These are phyloP conservation scores for Scutellaria minor DNA, from an alignment of 257 asterid genomes.

Conservation along the genomic window DNA sequence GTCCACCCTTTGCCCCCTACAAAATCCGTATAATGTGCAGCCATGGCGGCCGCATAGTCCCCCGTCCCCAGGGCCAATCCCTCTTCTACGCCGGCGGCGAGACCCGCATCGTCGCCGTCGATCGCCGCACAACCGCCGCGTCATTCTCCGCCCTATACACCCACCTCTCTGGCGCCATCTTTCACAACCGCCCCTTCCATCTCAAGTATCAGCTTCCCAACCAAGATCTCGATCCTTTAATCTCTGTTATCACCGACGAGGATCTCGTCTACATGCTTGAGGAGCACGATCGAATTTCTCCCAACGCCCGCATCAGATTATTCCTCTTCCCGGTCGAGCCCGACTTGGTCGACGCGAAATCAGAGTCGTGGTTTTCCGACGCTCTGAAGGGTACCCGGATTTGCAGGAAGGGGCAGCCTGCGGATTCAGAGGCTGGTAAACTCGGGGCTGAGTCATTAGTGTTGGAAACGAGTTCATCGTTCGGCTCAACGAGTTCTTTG, in stretches of 20 bases:
- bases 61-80: conserved; percentile 75
- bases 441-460: conserved; percentile 61
- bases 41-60: conserved; percentile 85
- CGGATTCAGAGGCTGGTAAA: conserved; percentile 52
- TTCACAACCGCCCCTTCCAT: conserved; percentile 62
- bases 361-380: conserved; percentile 80
- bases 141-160: conserved; percentile 50
- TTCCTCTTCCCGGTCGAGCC: conserved; percentile 71
- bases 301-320: conserved; percentile 67
- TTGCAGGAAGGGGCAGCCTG: conserved; percentile 66
- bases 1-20: conserved; percentile 46
- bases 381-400: conserved; percentile 66
- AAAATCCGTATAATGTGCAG: conserved; percentile 94
- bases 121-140: conserved; percentile 69
- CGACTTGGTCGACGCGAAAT: conserved; percentile 66
- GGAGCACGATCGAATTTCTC: conserved; percentile 66
- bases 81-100: conserved; percentile 89
- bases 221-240: conserved; percentile 78
- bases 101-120: conserved; percentile 75
- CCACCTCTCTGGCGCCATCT: conserved; percentile 63
- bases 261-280: conserved; percentile 84
- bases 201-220: conserved; percentile 85
- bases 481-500: conserved; percentile 76
- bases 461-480: conserved; percentile 81
- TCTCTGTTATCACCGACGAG: conserved; percentile 79